phyloP scores from a whole-genome alignment of 805 yeast species.

The Ogataea corticis region DNA sequence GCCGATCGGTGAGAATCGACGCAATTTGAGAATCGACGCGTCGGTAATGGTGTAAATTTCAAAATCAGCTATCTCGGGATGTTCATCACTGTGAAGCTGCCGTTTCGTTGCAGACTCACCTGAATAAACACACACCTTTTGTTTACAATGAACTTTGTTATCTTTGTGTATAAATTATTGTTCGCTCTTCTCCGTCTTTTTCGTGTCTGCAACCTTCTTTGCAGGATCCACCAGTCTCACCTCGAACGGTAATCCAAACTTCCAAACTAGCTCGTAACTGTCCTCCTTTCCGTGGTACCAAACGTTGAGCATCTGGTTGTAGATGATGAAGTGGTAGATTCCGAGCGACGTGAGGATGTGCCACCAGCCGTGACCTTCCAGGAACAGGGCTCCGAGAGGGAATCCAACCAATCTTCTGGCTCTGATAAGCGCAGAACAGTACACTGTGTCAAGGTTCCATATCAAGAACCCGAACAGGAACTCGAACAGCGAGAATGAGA shows the following conservation, averaged over 20 bases:
- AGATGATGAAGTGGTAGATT: slow-evolving; percentile 77
- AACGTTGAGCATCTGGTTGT: slow-evolving; percentile 69
- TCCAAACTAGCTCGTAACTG: slow-evolving; percentile 57
- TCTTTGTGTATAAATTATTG: no score
- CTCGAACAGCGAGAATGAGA: slow-evolving; percentile 57
- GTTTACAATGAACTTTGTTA: not conserved
- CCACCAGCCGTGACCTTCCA: slow-evolving; percentile 97
- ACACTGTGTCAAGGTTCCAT: slow-evolving; percentile 85
- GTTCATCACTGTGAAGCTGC: no score
- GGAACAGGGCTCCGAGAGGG: slow-evolving; percentile 72
- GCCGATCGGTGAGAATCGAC: no score
- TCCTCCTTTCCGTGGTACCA: slow-evolving; percentile 54
- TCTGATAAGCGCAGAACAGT: slow-evolving; percentile 60
- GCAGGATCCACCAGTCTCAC: slow-evolving; percentile 27
- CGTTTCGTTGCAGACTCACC: no score
- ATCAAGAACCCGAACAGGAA: slow-evolving; percentile 72
- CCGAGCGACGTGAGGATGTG: slow-evolving; percentile 80
- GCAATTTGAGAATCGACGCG: not conserved
- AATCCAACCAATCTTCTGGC: slow-evolving; percentile 65
- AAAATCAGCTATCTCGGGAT: no score
- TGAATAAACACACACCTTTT: no score
- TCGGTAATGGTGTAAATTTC: no score
- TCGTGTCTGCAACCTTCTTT: not conserved
- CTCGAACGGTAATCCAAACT: slow-evolving; percentile 57
- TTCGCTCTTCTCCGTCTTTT: no score